phyloP scores from a whole-genome alignment of 2,329 filamentous ascomycete genomes.

The Ascocoryne sarcoides region DNA sequence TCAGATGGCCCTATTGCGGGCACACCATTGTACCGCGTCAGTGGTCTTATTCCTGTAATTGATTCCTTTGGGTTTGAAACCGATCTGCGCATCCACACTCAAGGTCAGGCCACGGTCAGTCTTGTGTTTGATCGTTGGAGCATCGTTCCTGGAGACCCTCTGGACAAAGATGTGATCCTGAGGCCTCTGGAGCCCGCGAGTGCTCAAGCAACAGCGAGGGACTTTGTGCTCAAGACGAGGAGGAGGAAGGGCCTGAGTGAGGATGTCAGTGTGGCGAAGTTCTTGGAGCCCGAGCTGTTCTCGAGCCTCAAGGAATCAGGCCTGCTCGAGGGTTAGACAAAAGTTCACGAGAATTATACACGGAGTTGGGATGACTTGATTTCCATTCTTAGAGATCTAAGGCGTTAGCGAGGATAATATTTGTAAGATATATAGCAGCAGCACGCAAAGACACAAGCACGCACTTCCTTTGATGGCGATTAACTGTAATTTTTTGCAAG shows the following conservation, averaged over 20 bases:
- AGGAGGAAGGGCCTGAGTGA: conserved; percentile 89
- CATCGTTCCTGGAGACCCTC: conserved; percentile 88
- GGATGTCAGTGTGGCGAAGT: conserved; percentile 92
- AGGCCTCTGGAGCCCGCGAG: conserved; percentile 79
- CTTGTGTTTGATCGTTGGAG: conserved; percentile 95
- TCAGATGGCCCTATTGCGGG: conserved; percentile 91
- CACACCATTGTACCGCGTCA: conserved; percentile 86
- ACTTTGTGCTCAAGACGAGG: conserved; percentile 95
- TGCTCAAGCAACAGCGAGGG: conserved; percentile 81
- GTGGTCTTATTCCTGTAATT: conserved; percentile 87
- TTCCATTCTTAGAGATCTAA: conserved; percentile 8
- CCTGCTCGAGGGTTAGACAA: conserved; percentile 54
- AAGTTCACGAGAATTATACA: too few species aligned
- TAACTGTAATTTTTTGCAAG: too few species aligned
- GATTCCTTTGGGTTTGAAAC: conserved; percentile 98
- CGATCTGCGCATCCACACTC: conserved; percentile 89
- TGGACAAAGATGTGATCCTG: conserved; percentile 77
- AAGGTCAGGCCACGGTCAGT: conserved; percentile 82
- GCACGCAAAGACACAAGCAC: not conserved
- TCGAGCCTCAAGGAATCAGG: conserved; percentile 81
- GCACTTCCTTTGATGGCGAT: not conserved
- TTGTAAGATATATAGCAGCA: conserved; percentile 9
- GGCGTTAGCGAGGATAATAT: conserved; percentile 11
- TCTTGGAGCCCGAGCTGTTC: conserved; percentile 91
- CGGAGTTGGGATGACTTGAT: conserved; percentile 16